A percentile compares a stretch with the other conserved stretches of the same genome.
Conservation (phyloP, 1,139 yeast genomes). For the Hansenula sp. region DNA sequence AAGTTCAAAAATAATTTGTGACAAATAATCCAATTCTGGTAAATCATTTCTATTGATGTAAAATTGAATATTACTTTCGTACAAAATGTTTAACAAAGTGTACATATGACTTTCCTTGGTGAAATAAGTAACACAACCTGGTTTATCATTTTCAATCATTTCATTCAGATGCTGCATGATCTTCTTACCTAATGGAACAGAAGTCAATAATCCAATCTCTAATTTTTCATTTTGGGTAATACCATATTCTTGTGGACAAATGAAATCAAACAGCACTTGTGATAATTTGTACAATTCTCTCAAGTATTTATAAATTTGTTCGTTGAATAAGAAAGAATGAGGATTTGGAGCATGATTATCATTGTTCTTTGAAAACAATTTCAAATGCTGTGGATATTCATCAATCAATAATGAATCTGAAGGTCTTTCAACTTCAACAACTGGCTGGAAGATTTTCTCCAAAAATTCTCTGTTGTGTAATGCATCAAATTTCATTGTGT, state of each 20-base stretch:
- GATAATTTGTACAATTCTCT: conserved; percentile 87
- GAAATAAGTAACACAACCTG: conserved; percentile 85
- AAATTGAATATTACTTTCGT: conserved; percentile 93
- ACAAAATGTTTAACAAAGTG: conserved; percentile 83
- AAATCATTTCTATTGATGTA: conserved; percentile 90
- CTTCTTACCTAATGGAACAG: conserved; percentile 90
- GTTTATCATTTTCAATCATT: conserved; percentile 72
- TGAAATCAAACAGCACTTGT: conserved; percentile 91
- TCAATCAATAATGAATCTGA: conserved; percentile 64
- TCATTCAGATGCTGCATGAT: conserved; percentile 75
- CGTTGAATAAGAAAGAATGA: conserved; percentile 53
- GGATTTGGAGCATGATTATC: conserved; percentile 18
- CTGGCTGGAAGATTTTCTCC: conserved; percentile 76
- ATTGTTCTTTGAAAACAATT: conserved; percentile 53
- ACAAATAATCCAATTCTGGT: conserved; percentile 92
- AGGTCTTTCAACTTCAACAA: conserved; percentile 40
- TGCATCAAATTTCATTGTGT: conserved; percentile 98
- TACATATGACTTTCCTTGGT: conserved; percentile 97
- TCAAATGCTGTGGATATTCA: conserved; percentile 76
- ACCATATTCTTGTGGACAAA: conserved; percentile 98
- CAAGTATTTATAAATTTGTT: conserved; percentile 71
- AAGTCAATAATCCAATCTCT: conserved; percentile 92
- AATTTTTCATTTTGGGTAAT: conserved; percentile 92
- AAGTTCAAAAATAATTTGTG: conserved; percentile 91
- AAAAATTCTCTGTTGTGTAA: conserved; percentile 89